Conservation (phyloP, 306 rosid genomes). For the Ormosia emarginata region DNA sequence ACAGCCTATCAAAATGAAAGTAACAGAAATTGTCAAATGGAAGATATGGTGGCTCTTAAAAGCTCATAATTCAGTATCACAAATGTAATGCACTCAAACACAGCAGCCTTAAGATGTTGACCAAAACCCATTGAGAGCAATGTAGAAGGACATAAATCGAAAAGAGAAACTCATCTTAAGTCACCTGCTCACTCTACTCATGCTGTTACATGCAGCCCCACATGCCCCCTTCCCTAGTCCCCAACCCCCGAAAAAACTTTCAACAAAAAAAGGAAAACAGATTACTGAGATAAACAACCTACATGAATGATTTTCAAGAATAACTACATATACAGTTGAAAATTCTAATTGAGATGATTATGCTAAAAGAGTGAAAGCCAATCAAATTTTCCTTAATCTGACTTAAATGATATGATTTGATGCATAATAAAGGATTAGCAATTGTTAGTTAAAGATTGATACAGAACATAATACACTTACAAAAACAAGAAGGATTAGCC, state of each 20-base stretch:
- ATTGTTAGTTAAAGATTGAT: not conserved
- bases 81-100: not conserved
- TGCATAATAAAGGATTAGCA: not conserved
- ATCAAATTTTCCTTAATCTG: not conserved
- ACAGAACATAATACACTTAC: not conserved
- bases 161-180: not conserved
- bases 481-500: not conserved
- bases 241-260: not conserved
- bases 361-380: not conserved
- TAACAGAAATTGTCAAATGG: constrained; percentile 3
- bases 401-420: not conserved
- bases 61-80: constrained; percentile 7
- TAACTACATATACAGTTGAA: not conserved
- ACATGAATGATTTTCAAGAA: not conserved
- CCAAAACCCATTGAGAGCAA: not conserved
- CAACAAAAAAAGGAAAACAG: not conserved
- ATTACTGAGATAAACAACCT: not conserved
- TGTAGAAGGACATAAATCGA: not conserved
- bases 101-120: not conserved
- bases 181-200: not conserved
- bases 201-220: not conserved
- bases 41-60: not conserved
- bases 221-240: not conserved
- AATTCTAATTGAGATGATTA: not conserved
- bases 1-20: constrained; percentile 49